A percentile compares a stretch with the other conserved stretches of the same genome.
Evolutionary conservation across 2,329 filamentous ascomycete genomes (phyloP).

Genomic region (Xylariaceae sp.): DNA sequence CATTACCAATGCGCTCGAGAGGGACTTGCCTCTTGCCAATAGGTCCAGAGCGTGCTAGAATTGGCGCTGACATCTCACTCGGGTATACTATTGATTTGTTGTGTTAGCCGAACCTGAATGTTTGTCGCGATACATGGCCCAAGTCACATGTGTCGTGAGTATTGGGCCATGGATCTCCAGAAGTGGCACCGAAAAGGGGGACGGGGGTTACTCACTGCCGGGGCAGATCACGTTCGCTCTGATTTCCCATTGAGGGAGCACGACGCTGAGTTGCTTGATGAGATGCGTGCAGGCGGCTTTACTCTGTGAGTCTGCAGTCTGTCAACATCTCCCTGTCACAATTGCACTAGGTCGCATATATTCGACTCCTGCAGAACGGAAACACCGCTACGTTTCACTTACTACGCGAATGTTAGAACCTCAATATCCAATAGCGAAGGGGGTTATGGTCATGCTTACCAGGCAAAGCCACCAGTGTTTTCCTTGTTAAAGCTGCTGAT

Average conservation of each 20-base stretch:
- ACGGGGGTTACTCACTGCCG: conserved; percentile 39
- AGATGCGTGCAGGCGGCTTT: conserved; percentile 72
- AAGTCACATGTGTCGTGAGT: not conserved
- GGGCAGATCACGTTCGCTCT: conserved; percentile 46
- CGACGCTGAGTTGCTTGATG: conserved; percentile 64
- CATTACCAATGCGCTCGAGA: conserved; percentile 53
- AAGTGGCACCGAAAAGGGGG: not conserved
- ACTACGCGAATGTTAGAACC: conserved; percentile 11
- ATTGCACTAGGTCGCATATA: not conserved
- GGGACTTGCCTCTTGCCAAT: conserved; percentile 45
- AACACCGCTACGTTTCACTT: conserved; percentile 4
- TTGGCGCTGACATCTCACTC: conserved; percentile 53
- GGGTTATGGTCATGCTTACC: conserved; percentile 8
- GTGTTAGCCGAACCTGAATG: not conserved
- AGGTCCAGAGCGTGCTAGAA: conserved; percentile 38
- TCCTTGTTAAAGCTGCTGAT: conserved; percentile 71
- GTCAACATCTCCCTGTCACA: conserved; percentile 4
- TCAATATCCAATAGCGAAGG: not conserved
- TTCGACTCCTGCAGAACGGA: not conserved
- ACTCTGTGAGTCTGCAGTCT: conserved; percentile 54
- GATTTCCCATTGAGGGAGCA: conserved; percentile 58
- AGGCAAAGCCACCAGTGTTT: conserved; percentile 69
- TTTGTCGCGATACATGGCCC: not conserved
- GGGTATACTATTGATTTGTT: conserved; percentile 46
- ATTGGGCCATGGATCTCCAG: not conserved